Base-by-base conservation (phyloP, 306 rosid genomes). In the Arachis stenosperma region DNA sequence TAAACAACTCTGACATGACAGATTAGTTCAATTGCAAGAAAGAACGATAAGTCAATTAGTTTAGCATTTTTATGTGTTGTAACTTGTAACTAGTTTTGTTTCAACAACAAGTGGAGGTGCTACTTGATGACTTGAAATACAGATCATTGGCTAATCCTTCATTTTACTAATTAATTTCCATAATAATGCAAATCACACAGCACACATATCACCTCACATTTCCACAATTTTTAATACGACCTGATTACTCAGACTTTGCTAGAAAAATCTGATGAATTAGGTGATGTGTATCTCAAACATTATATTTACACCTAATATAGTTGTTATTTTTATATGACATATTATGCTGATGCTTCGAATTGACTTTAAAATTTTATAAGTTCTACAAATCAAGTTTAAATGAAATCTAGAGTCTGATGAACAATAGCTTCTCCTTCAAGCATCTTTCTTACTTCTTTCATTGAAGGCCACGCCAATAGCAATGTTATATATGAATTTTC, bases 361-460 rank as follows among this genome's bases (percentile, higher is more conserved):
- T 33, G 37, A 33, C 4, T 33, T 33, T 33, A 33, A 4, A 33
- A 33, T 33, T 33, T 33, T 33, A 2, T 33, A 33, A 33, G 37
- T 33, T 33, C 37, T 33, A 2, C 37, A 33, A 33, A 2, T 33
- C 5, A 33, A 33, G 37, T 22, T 22, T 22, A 22, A 22, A 22
- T 22, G 27, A 22, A 22, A 22, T 22, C 27, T 22, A 1, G 27
- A 22, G 27, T 22, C 27, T 22, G 37, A 33, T 30, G 17, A 5
- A 33, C 3, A 9, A 57, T 66, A 57, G 7, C 65, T 22, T 59
- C 48, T 71, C 69, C 69, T 48, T 73, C 61, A 73, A 61, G 77
- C 77, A 73, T 73, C 52, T 73, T 30, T 15, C 62, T 61, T 7
- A 61, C 69, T 50, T 37, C 44, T 3, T 43, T 73, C 69, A 73